Percentiles rank a stretch among this genome's conserved stretches.
Evolutionary conservation across 768 basidiomycete species (phyloP).

Genomic region (Austroboletus eburneus): DNA sequence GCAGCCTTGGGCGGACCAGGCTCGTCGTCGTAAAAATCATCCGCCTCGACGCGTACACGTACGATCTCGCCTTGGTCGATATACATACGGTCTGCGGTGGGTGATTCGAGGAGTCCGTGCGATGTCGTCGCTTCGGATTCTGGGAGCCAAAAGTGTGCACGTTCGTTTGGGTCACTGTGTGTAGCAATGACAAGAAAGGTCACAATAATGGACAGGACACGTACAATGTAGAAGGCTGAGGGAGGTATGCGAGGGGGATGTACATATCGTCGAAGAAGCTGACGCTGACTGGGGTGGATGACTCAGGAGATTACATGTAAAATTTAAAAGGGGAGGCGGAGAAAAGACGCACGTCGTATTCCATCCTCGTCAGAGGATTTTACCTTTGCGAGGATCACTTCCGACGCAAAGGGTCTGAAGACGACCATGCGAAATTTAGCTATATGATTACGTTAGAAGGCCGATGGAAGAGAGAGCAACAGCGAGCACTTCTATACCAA

Average conservation of each 20-base stretch:
- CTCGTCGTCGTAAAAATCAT: constrained; percentile 83
- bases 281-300: constrained; percentile 56
- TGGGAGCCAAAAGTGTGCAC: constrained; percentile 80
- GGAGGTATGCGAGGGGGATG: constrained; percentile 74
- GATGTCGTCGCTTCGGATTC: constrained; percentile 47
- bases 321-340: no score
- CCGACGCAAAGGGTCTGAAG: constrained; percentile 86
- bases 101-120: constrained; percentile 67
- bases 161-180: constrained; percentile 73
- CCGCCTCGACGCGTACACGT: constrained; percentile 73
- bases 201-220: constrained; percentile 20
- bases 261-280: constrained; percentile 96
- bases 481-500: constrained; percentile 80
- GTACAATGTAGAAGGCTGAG: constrained; percentile 77
- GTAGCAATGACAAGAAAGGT: not conserved
- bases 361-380: constrained; percentile 83
- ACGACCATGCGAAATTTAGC: constrained; percentile 88
- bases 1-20: constrained; percentile 76
- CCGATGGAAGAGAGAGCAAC: not conserved
- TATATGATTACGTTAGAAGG: constrained; percentile 29
- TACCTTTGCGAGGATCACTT: constrained; percentile 87
- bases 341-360: constrained; percentile 61
- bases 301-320: not conserved
- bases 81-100: constrained; percentile 67
- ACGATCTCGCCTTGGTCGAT: constrained; percentile 74